These are phyloP conservation scores for Bothriochloa decipiens DNA, from an alignment of 176 grass and related monocot species.

Conservation along the genomic window DNA sequence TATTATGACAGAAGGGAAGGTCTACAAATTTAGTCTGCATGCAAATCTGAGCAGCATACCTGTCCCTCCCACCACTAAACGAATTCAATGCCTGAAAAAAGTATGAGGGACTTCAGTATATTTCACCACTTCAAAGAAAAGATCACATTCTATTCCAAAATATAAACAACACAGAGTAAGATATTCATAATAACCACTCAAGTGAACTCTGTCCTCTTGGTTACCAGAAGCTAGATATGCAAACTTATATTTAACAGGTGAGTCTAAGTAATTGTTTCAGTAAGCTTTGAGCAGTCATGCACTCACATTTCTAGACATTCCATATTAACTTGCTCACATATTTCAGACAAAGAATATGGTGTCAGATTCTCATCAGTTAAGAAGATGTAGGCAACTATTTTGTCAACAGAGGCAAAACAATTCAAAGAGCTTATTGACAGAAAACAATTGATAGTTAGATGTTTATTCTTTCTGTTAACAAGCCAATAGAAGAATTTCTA, in stretches of 20 bases:
- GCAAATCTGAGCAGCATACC: slow-evolving; percentile 27
- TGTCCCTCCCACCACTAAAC: slow-evolving; percentile 83
- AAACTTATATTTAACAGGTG: not conserved
- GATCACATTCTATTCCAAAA: not conserved
- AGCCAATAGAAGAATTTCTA: too few species aligned
- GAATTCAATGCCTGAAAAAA: slow-evolving; percentile 53
- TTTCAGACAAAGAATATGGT: too few species aligned
- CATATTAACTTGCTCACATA: too few species aligned
- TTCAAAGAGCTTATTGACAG: too few species aligned
- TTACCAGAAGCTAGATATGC: too few species aligned
- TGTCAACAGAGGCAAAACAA: too few species aligned
- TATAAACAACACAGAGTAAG: not conserved
- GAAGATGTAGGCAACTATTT: too few species aligned
- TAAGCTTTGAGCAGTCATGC: not conserved
- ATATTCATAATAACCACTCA: not conserved
- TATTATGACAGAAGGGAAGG: too few species aligned
- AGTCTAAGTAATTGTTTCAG: not conserved
- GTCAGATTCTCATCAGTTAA: too few species aligned
- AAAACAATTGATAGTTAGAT: too few species aligned
- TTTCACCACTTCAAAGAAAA: slow-evolving; percentile 25
- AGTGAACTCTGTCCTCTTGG: not conserved
- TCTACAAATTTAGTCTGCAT: not conserved
- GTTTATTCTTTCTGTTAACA: too few species aligned
- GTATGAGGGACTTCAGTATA: not conserved
- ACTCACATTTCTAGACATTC: too few species aligned